These are phyloP conservation scores for Lentinus brumalis DNA, from an alignment of 768 basidiomycete species.

Conservation along the genomic window DNA sequence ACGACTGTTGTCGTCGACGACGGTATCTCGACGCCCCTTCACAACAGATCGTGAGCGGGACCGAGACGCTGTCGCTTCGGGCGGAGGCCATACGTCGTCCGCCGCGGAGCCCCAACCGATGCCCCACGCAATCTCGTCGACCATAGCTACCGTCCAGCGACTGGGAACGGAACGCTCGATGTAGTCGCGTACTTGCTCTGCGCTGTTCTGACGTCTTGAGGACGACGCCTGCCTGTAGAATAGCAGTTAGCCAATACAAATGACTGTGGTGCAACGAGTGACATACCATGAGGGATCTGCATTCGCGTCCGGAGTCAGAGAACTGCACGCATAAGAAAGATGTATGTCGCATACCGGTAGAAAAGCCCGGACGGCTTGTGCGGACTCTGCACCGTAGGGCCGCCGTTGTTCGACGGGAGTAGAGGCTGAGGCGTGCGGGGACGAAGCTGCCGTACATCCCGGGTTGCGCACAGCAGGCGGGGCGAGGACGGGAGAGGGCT, in stretches of 20 bases:
- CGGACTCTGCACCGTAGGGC: constrained; percentile 52
- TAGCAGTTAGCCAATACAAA: constrained; percentile 3
- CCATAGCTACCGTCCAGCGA: constrained; percentile 81
- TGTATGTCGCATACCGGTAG: constrained; percentile 85
- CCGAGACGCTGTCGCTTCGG: constrained; percentile 23
- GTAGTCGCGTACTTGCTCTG: constrained; percentile 76
- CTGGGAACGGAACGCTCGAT: constrained; percentile 60
- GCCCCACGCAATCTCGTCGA: constrained; percentile 81
- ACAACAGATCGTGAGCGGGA: constrained; percentile 14
- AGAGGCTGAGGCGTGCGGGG: constrained; percentile 88
- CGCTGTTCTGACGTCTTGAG: constrained; percentile 56
- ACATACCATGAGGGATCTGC: constrained; percentile 84
- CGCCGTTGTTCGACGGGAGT: constrained; percentile 50
- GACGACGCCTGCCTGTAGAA: constrained; percentile 53
- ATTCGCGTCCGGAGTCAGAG: constrained; percentile 81
- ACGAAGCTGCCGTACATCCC: constrained; percentile 74
- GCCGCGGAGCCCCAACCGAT: constrained; percentile 65
- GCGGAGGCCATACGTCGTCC: constrained; percentile 36
- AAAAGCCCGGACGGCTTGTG: constrained; percentile 97
- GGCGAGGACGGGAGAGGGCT: constrained; percentile 40
- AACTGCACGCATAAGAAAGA: constrained; percentile 90
- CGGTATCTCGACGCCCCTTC: not conserved
- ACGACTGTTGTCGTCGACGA: constrained; percentile 25
- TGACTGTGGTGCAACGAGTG: not conserved
- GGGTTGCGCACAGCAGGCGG: constrained; percentile 35